Evolutionary conservation across 176 grass and related monocot genomes (phyloP).

Genomic region (Poa annua): DNA sequence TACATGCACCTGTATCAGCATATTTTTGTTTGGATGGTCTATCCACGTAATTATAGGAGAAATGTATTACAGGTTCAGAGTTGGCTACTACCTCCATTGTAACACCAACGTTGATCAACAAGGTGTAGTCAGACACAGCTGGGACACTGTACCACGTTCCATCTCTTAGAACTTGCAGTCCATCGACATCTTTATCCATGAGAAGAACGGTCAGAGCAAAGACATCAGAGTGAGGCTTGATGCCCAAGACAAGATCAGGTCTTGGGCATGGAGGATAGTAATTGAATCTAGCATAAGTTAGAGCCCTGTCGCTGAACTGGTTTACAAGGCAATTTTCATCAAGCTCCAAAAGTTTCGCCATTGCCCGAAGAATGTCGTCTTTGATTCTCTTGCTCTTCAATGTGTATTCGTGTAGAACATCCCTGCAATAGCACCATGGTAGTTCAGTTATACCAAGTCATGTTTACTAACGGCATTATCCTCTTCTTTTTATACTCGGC

Average conservation of each 20-base stretch:
- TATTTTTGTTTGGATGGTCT: not conserved
- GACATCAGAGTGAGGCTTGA: constrained; percentile 60
- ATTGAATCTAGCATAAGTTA: constrained; percentile 46
- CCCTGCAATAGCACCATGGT: constrained; percentile 9
- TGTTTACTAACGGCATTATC: too few relatives aligned
- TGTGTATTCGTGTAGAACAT: constrained; percentile 56
- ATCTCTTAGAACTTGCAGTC: constrained; percentile 57
- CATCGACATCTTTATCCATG: constrained; percentile 49
- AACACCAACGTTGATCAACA: constrained; percentile 55
- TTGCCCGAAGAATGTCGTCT: constrained; percentile 27
- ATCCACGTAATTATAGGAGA: too few relatives aligned
- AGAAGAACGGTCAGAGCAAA: constrained; percentile 56
- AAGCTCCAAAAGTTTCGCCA: constrained; percentile 44
- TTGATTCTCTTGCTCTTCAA: constrained; percentile 38
- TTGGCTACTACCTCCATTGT: constrained; percentile 59
- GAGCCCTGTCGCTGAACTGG: constrained; percentile 40
- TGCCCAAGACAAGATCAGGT: constrained; percentile 59
- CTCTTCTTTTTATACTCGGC: too few relatives aligned
- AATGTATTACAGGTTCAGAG: not conserved
- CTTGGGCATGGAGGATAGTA: constrained; percentile 55
- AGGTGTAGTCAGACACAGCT: not conserved
- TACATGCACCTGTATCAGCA: not conserved
- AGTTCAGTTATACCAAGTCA: not conserved
- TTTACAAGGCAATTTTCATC: constrained; percentile 31
- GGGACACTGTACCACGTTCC: constrained; percentile 50